Conservation (phyloP, 805 yeast genomes). For the Kregervanrija delftensis region DNA sequence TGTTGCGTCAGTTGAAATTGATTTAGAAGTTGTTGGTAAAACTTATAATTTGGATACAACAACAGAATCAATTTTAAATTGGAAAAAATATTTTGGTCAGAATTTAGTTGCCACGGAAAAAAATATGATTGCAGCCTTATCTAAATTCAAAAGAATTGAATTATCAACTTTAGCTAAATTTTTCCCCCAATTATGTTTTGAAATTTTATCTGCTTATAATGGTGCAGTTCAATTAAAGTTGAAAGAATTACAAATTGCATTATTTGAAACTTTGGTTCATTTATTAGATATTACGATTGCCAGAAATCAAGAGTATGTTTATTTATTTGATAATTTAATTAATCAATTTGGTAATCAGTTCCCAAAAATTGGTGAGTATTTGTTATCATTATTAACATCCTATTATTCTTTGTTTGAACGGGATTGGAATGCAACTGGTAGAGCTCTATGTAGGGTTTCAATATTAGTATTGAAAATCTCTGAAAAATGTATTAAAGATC, state of each 20-base stretch:
- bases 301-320: constrained; percentile 56
- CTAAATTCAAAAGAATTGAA: constrained; percentile 47
- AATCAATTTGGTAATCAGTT: constrained; percentile 26
- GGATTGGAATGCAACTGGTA: constrained; percentile 56
- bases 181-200: constrained; percentile 49
- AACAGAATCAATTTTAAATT: constrained; percentile 46
- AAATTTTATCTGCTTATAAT: constrained; percentile 28
- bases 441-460: constrained; percentile 57
- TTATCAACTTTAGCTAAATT: constrained; percentile 46
- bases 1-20: constrained; percentile 40
- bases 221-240: constrained; percentile 16
- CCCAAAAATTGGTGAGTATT: constrained; percentile 45
- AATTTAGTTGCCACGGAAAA: constrained; percentile 32
- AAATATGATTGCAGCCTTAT: constrained; percentile 41
- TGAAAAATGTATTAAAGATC: constrained; percentile 11
- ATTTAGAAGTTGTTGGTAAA: constrained; percentile 64
- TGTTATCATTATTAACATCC: constrained; percentile 39
- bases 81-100: constrained; percentile 40
- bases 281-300: constrained; percentile 58
- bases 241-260: constrained; percentile 24
- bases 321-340: constrained; percentile 47
- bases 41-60: constrained; percentile 51
- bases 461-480: constrained; percentile 43
- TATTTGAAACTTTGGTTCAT: constrained; percentile 53
- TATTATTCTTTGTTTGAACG: constrained; percentile 42